Evolutionary conservation across 1,139 yeast genomes (phyloP).

Genomic region (Nakaseomyces sp.): DNA sequence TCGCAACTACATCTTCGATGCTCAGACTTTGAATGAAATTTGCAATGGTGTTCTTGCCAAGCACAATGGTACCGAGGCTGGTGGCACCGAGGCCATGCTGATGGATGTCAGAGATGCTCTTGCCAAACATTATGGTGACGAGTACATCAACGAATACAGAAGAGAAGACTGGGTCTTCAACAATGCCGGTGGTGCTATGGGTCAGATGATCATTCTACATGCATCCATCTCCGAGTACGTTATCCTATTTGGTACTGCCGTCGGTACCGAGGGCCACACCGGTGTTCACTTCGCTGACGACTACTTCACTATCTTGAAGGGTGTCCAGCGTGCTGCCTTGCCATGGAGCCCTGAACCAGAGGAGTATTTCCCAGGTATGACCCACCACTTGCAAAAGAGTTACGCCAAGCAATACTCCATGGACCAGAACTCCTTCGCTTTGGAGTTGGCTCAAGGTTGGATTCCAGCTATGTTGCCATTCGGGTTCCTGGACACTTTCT

Average conservation of each 20-base stretch:
- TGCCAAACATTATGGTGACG: slow-evolving; percentile 56
- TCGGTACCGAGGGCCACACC: slow-evolving; percentile 92
- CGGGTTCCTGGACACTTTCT: slow-evolving; percentile 73
- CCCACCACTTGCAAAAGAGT: slow-evolving; percentile 71
- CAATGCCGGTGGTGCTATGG: slow-evolving; percentile 99
- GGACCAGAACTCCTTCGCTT: slow-evolving; percentile 75
- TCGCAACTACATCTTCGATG: slow-evolving; percentile 43
- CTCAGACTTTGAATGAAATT: slow-evolving; percentile 39
- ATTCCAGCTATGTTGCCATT: slow-evolving; percentile 96
- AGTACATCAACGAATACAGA: slow-evolving; percentile 57
- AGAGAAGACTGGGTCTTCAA: slow-evolving; percentile 88
- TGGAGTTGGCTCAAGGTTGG: slow-evolving; percentile 98
- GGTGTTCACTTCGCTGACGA: slow-evolving; percentile 96
- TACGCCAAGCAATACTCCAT: slow-evolving; percentile 73
- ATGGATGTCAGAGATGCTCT: slow-evolving; percentile 51
- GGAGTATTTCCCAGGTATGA: slow-evolving; percentile 70
- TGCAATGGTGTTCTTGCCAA: slow-evolving; percentile 44
- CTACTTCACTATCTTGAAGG: slow-evolving; percentile 81
- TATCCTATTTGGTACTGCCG: slow-evolving; percentile 79
- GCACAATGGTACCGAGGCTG: slow-evolving; percentile 35
- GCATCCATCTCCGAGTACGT: slow-evolving; percentile 92
- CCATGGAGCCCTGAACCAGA: slow-evolving; percentile 56
- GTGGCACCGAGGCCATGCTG: slow-evolving; percentile 34
- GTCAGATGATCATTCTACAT: slow-evolving; percentile 88
- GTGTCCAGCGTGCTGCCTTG: slow-evolving; percentile 64